Base-by-base conservation (phyloP, 257 asterid genomes). In the Forsythia viridissima region DNA sequence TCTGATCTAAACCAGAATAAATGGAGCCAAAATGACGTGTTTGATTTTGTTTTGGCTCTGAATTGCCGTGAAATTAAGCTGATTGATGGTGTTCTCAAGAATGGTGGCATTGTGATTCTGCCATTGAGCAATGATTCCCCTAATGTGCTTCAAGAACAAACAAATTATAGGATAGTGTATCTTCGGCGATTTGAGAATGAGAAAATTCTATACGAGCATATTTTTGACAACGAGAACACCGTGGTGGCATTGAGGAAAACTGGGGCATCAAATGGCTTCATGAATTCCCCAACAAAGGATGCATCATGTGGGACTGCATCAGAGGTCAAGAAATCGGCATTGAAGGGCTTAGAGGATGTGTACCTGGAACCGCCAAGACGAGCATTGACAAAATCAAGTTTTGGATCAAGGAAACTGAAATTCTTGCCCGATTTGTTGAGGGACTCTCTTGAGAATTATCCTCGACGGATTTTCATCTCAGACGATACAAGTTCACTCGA, bases 21-120 rank as follows among this genome's bases (percentile, higher is more conserved):
- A 20, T 81, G 16, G 5, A 71, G 67, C 40, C 87, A 79, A 43
- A 79, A 82, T 79, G 87, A 86, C 78, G 57, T 82, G 73, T 88
- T 92, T 39, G 94, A 93, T 85, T 93, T 92, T 52, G 90, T 86
- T 3, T 79, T 87, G 15, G 82, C 86, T 1, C 69, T 80, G 15
- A 81, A 82, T 68, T 86, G 86, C 79, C 41, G 79, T 20, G 79
- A 63, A 30, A 71, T 83, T 40, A 71, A 83, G 79, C 68, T 43
- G 48, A 71, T 86, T 16, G 94, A 82, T 34, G 85, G 83, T 44
- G 71, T 83, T 72, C 73, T 94, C 63, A 89, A 83, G 71, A 80
- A 82, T 4, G 81, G 81, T 57, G 98, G 97, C 82, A 78, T 82
- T 77, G 80, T 84, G 61, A 74, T 84, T 7, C 55, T 83, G 15